Percentiles rank a stretch among this genome's conserved stretches.
These are phyloP conservation scores for Paramecium sexaurelia DNA, from an alignment of 73 alveolate genomes.

Conservation along the genomic window DNA sequence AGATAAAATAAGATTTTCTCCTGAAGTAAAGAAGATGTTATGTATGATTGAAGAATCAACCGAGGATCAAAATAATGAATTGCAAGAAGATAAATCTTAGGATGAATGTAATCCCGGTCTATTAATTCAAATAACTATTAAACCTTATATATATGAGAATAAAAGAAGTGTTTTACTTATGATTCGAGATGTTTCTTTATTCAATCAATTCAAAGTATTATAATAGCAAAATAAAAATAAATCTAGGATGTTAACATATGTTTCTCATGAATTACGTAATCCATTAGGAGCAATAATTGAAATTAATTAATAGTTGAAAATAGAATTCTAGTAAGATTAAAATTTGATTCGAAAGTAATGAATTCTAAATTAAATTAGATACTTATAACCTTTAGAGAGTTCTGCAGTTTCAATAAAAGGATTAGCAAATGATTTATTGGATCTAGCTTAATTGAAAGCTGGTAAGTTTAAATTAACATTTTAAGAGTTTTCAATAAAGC, in stretches of 20 bases:
- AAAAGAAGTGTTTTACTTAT: background rate
- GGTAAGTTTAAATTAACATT: background rate
- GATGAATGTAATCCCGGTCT: background rate
- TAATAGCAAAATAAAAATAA: background rate
- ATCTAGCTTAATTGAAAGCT: slow-evolving; percentile 4
- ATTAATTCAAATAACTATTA: background rate
- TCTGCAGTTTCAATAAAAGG: background rate
- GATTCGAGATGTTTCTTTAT: background rate
- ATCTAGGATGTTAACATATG: background rate
- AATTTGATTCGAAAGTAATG: background rate
- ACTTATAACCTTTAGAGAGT: background rate
- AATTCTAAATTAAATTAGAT: background rate
- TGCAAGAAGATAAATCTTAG: background rate
- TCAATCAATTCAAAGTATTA: slow-evolving; percentile 20
- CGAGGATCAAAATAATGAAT: background rate
- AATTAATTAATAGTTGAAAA: background rate
- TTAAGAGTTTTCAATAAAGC: background rate
- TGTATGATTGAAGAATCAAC: background rate
- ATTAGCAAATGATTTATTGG: slow-evolving; percentile 30
- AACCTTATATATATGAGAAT: background rate
- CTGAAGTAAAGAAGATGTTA: slow-evolving; percentile 33
- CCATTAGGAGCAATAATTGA: background rate
- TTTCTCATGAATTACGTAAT: slow-evolving; percentile 35
- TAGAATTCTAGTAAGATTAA: background rate
- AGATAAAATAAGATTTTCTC: background rate